Evolutionary conservation across 768 basidiomycete genomes (phyloP).

Genomic region (Punctularia strigosozonata): DNA sequence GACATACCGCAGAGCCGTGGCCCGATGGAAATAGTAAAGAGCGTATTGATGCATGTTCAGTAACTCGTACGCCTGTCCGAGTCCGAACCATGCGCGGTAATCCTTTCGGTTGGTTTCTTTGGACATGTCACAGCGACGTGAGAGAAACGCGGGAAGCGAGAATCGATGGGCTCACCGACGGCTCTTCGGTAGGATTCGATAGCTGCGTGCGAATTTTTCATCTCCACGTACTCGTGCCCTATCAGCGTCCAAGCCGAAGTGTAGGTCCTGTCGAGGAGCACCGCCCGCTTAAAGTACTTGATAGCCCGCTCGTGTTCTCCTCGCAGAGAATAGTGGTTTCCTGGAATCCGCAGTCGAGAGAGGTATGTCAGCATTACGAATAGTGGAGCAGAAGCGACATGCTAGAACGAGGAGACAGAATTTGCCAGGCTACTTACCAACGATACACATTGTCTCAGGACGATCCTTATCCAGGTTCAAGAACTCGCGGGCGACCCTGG

Average conservation of each 20-base stretch:
- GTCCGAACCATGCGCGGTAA: slow-evolving; percentile 96
- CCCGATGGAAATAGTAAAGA: slow-evolving; percentile 91
- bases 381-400: slow-evolving; percentile 1
- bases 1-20: slow-evolving; percentile 76
- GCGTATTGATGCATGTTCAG: slow-evolving; percentile 96
- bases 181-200: slow-evolving; percentile 96
- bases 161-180: slow-evolving; percentile 53
- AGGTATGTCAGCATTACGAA: neutral
- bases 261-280: slow-evolving; percentile 91
- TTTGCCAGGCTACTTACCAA: slow-evolving; percentile 45
- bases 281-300: slow-evolving; percentile 87
- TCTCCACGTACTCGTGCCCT: slow-evolving; percentile 98
- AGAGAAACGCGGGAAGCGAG: neutral
- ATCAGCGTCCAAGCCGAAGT: slow-evolving; percentile 97
- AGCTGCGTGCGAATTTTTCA: slow-evolving; percentile 98
- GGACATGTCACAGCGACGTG: slow-evolving; percentile 3
- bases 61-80: slow-evolving; percentile 96
- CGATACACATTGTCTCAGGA: slow-evolving; percentile 92
- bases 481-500: slow-evolving; percentile 86
- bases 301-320: slow-evolving; percentile 94
- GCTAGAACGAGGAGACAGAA: neutral
- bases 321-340: slow-evolving; percentile 94
- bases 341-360: too few species aligned
- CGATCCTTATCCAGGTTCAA: slow-evolving; percentile 82
- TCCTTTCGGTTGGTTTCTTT: slow-evolving; percentile 93